These are phyloP conservation scores for Coniochaeta ligniaria DNA, from an alignment of 2,329 filamentous ascomycete genomes.

Conservation along the genomic window DNA sequence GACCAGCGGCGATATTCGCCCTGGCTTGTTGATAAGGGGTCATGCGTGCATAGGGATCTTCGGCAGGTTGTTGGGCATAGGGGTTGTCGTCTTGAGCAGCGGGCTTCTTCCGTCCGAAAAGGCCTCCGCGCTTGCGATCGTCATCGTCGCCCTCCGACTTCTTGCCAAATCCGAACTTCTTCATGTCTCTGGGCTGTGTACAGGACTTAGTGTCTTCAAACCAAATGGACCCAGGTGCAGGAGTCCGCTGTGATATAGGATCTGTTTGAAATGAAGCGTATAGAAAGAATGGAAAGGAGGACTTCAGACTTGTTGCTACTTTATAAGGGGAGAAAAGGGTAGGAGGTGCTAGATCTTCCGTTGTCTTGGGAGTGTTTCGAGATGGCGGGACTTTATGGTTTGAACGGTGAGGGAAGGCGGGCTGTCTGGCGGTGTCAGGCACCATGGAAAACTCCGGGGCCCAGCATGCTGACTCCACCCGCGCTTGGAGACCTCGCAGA, in stretches of 20 bases:
- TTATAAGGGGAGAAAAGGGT: background rate
- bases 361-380: constrained; percentile 8
- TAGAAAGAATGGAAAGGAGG: background rate
- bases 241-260: background rate
- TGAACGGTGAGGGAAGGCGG: background rate
- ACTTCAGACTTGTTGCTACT: background rate
- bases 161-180: constrained; percentile 53
- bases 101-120: constrained; percentile 48
- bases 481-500: background rate
- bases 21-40: constrained; percentile 38
- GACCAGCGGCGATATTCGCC: constrained; percentile 20
- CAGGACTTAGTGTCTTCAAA: constrained; percentile 2
- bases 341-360: background rate
- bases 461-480: background rate
- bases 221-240: background rate
- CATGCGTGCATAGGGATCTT: constrained; percentile 47
- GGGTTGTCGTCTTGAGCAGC: constrained; percentile 41
- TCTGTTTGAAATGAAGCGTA: background rate
- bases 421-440: background rate
- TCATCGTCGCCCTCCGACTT: constrained; percentile 44
- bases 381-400: background rate
- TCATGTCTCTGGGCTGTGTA: constrained; percentile 34
- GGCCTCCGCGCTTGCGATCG: constrained; percentile 36
- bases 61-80: constrained; percentile 44
- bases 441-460: background rate